phyloP scores from a whole-genome alignment of 1,139 yeast species.

The Trichomonascaceae sp. region DNA sequence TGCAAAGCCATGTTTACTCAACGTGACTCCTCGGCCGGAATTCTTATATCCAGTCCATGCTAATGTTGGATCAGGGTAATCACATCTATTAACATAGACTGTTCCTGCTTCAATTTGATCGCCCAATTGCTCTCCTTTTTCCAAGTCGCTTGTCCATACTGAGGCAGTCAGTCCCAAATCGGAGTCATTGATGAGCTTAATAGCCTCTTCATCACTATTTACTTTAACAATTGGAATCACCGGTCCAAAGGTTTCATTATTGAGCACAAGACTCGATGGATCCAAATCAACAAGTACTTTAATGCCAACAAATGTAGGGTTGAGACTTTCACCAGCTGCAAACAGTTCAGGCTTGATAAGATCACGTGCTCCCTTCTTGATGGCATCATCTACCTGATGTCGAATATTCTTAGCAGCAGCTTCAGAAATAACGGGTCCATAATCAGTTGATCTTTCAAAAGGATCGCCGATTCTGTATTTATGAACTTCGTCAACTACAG shows the following conservation, averaged over 20 bases:
- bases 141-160: conserved; percentile 46
- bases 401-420: conserved; percentile 67
- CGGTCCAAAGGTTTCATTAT: conserved; percentile 72
- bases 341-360: conserved; percentile 63
- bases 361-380: conserved; percentile 61
- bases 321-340: conserved; percentile 33
- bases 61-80: conserved; percentile 68
- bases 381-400: conserved; percentile 64
- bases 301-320: conserved; percentile 72
- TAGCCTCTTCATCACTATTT: conserved; percentile 34
- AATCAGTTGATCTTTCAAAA: conserved; percentile 57
- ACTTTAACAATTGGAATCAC: conserved; percentile 38
- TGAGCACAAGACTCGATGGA: conserved; percentile 51
- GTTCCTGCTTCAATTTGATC: conserved; percentile 73
- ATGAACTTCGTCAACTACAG: conserved; percentile 58
- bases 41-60: conserved; percentile 83
- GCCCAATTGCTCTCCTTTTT: conserved; percentile 56
- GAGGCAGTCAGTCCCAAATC: conserved; percentile 49
- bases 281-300: conserved; percentile 71
- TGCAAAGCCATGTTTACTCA: conserved; percentile 32
- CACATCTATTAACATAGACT: conserved; percentile 79
- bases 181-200: conserved; percentile 32
- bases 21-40: conserved; percentile 65
- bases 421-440: conserved; percentile 77
- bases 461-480: conserved; percentile 57